Evolutionary conservation across 2,329 filamentous ascomycete genomes (phyloP).

Genomic region (Cryphonectria japonica): DNA sequence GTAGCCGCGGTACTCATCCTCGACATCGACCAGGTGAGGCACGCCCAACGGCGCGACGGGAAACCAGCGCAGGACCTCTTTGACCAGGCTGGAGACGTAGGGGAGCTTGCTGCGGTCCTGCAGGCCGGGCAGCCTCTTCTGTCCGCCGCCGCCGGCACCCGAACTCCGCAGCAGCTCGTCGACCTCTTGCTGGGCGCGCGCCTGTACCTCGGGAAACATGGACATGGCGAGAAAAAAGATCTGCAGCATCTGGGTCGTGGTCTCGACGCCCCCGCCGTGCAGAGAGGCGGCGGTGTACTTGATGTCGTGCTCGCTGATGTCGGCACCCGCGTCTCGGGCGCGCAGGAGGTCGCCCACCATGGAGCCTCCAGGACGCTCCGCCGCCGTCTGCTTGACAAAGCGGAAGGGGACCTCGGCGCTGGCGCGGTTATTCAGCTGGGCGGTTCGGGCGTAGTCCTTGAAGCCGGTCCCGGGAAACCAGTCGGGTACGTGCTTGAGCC

Average conservation of each 20-base stretch:
- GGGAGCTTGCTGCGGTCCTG: slow-evolving; percentile 13
- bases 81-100: slow-evolving; percentile 19
- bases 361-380: slow-evolving; percentile 18
- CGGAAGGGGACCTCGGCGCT: slow-evolving; percentile 30
- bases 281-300: not conserved
- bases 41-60: slow-evolving; percentile 35
- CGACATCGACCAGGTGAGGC: slow-evolving; percentile 37
- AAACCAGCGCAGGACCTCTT: slow-evolving; percentile 16
- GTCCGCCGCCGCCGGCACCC: slow-evolving; percentile 15
- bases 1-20: slow-evolving; percentile 15
- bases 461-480: slow-evolving; percentile 37
- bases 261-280: slow-evolving; percentile 13
- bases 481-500: slow-evolving; percentile 35
- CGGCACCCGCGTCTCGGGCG: not conserved
- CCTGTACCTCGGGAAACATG: slow-evolving; percentile 45
- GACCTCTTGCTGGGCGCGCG: slow-evolving; percentile 35
- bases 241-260: slow-evolving; percentile 8
- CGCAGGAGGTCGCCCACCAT: slow-evolving; percentile 2
- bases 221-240: slow-evolving; percentile 49
- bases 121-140: not conserved
- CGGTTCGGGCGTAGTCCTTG: slow-evolving; percentile 31
- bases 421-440: slow-evolving; percentile 25
- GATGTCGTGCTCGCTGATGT: slow-evolving; percentile 14
- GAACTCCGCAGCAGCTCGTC: slow-evolving; percentile 26
- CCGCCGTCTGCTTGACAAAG: slow-evolving; percentile 33